Conservation (phyloP, 352 stramenopile genomes). For the Globisporangium okanoganense region DNA sequence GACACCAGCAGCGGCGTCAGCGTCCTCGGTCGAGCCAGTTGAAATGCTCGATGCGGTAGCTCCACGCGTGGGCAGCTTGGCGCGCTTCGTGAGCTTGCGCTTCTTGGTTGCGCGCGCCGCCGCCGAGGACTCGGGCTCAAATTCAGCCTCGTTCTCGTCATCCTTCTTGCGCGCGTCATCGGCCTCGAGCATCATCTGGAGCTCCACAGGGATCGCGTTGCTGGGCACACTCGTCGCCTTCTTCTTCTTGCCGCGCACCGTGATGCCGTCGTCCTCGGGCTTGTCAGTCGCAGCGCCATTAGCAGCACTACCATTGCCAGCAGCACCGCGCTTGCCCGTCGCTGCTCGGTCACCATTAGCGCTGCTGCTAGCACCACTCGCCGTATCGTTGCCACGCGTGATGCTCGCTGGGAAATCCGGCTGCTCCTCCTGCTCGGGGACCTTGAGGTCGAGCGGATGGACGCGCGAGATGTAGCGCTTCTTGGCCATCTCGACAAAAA, state of each 20-base stretch:
- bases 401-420: constrained; percentile 62
- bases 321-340: constrained; percentile 13
- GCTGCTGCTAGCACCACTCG: constrained; percentile 17
- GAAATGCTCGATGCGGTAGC: constrained; percentile 12
- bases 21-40: constrained; percentile 27
- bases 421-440: constrained; percentile 51
- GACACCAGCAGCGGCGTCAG: constrained; percentile 15
- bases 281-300: constrained; percentile 15
- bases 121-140: constrained; percentile 29
- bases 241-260: constrained; percentile 72
- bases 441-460: constrained; percentile 76
- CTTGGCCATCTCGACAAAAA: constrained; percentile 89
- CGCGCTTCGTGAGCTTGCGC: constrained; percentile 66
- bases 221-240: constrained; percentile 25
- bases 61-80: constrained; percentile 72
- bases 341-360: constrained; percentile 7
- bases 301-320: background rate
- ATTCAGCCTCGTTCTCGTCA: constrained; percentile 61
- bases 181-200: constrained; percentile 85
- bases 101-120: constrained; percentile 47
- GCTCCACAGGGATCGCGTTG: constrained; percentile 67
- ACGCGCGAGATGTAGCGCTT: constrained; percentile 85
- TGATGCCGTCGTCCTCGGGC: constrained; percentile 58
- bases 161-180: constrained; percentile 49
- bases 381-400: constrained; percentile 42